Base-by-base conservation (phyloP, 345 rosid genomes). In the Cardamine chenopodiifolia region DNA sequence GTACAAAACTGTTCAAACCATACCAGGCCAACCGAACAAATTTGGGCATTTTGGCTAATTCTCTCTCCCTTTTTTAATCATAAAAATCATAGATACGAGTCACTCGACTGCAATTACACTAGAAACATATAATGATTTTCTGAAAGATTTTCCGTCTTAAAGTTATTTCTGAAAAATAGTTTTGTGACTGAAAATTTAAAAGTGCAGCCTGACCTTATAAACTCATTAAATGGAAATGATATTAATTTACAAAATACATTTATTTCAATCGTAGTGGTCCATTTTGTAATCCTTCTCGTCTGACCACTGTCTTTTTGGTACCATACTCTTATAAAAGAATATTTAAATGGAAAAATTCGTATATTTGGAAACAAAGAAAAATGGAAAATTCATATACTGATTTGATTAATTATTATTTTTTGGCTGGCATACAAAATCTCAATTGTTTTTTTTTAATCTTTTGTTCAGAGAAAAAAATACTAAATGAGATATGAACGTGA, bases 231-330 rank as follows among this genome's bases (percentile, higher is more conserved):
- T 57, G 72, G 17, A 47, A 23, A 57, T 58, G 68, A 75, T 66
- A 74, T 49, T 40, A 56, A 57, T 39, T 26, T 75, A 47, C 25
- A 40, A 31, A 32, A 68, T 54, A 70, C 52, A 44, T 70, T 69
- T 42, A 62, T 62, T 31, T 62, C 64, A 14, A 61, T 68, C 12
- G 12, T 18, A 68, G 79, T 75, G 79, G 74, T 75, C 79, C 79
- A 61, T 4, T 68, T 75, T 31, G 52, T 40, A 68, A 61, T 68
- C 64, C 40, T 54, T 75, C 63, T 64, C 62, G 71, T 76, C 80
- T 70, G 75, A 29, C 75, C 66, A 44, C 60, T 55, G 71, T 62
- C 60, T 34, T 70, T 55, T 61, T 29, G 28, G 23, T 40, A 62
- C 65, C 45, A 50, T 35, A 48, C 72, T 34, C 64, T 18, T 56